phyloP scores from a whole-genome alignment of 331 rosid species.

The Cucumis variabilis region DNA sequence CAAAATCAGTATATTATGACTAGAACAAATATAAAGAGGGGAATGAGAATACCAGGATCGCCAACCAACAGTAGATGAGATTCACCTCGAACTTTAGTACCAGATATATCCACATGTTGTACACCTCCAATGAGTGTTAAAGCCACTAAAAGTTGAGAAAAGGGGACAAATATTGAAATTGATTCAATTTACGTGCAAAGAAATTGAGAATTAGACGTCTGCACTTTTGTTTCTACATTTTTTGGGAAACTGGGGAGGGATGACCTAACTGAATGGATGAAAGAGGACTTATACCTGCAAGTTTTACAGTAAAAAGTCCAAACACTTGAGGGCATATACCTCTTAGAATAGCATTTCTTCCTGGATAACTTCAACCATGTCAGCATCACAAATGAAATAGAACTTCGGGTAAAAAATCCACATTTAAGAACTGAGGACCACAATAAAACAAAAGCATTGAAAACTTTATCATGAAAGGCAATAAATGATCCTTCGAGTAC shows the following conservation, averaged over 20 bases:
- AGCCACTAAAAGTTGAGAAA: conserved; percentile 62
- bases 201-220: background rate
- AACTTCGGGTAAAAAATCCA: conserved; percentile 27
- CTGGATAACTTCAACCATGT: conserved; percentile 53
- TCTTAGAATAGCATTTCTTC: conserved; percentile 93
- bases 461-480: background rate
- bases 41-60: conserved; percentile 76
- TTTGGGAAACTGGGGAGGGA: background rate
- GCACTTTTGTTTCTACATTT: conserved; percentile 8
- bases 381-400: conserved; percentile 19
- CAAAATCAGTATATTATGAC: background rate
- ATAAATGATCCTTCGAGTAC: conserved; percentile 11
- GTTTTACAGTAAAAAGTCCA: conserved; percentile 95
- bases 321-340: conserved; percentile 94
- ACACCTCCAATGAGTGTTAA: conserved; percentile 96
- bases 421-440: conserved; percentile 1
- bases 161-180: background rate
- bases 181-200: background rate
- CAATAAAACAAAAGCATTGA: conserved; percentile 8
- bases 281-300: conserved; percentile 71
- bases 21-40: background rate
- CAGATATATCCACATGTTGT: conserved; percentile 91
- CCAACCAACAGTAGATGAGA: conserved; percentile 96
- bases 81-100: conserved; percentile 96
- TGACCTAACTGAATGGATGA: conserved; percentile 2